These are phyloP conservation scores for Mycena pura DNA, from an alignment of 768 basidiomycete species.

Conservation along the genomic window DNA sequence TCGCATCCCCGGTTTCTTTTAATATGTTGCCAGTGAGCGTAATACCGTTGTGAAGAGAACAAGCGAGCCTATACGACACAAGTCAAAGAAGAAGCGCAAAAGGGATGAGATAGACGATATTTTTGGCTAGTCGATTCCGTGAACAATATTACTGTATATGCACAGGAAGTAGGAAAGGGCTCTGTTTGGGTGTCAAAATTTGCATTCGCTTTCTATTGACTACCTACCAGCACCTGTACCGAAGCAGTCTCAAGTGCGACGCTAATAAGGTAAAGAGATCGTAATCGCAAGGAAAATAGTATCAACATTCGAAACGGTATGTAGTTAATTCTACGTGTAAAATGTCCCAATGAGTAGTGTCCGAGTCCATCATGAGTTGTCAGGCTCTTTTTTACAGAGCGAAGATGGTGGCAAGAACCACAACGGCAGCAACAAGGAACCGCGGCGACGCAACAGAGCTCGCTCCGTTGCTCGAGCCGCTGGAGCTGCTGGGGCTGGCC, in stretches of 20 bases:
- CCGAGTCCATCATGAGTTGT: constrained; percentile 22
- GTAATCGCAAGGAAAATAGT: constrained; percentile 19
- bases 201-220: constrained; percentile 26
- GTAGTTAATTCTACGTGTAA: constrained; percentile 37
- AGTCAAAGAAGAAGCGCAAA: constrained; percentile 47
- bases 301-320: constrained; percentile 36
- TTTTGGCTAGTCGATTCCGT: constrained; percentile 49
- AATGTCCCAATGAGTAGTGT: constrained; percentile 27
- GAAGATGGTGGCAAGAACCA: constrained; percentile 51
- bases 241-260: constrained; percentile 29
- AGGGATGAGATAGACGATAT: constrained; percentile 76
- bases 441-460: constrained; percentile 54
- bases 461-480: constrained; percentile 58
- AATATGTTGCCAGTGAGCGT: background rate
- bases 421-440: constrained; percentile 55
- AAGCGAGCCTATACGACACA: constrained; percentile 13
- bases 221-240: constrained; percentile 32
- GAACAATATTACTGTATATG: constrained; percentile 23
- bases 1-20: too few species aligned
- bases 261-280: constrained; percentile 23
- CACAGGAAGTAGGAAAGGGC: too few species aligned
- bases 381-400: constrained; percentile 51
- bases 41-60: background rate
- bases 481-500: background rate
- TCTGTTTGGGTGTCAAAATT: constrained; percentile 24